Conservation (phyloP, 805 yeast genomes). For the Saturnispora mendoncae region DNA sequence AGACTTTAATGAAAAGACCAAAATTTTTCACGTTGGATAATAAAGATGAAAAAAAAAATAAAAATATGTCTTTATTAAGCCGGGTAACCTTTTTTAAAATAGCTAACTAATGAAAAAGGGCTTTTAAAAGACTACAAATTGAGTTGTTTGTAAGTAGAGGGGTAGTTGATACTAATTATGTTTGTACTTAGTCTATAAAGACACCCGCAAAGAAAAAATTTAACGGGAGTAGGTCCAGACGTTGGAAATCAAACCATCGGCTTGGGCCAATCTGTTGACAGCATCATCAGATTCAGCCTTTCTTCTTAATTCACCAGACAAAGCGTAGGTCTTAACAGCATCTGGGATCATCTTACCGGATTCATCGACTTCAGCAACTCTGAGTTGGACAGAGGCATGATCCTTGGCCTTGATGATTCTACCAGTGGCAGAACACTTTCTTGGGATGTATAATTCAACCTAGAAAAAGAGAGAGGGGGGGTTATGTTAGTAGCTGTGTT, state of each 20-base stretch:
- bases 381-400: constrained; percentile 98
- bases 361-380: constrained; percentile 96
- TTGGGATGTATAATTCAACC: constrained; percentile 99
- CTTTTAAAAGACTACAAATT: no score
- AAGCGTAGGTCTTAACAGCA: constrained; percentile 88
- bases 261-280: constrained; percentile 97
- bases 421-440: constrained; percentile 99
- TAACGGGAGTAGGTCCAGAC: constrained; percentile 94
- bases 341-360: constrained; percentile 92
- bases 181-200: no score
- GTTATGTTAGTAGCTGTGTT: constrained; percentile 14
- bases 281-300: constrained; percentile 99
- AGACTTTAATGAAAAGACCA: neutral
- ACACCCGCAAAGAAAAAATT: no score
- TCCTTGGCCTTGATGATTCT: constrained; percentile 99
- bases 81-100: constrained; percentile 13
- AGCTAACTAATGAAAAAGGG: no score
- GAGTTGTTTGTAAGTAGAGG: no score
- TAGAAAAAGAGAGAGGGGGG: no score
- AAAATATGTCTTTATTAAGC: no score
- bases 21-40: neutral
- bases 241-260: constrained; percentile 95
- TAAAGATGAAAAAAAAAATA: neutral
- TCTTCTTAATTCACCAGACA: constrained; percentile 94
- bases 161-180: no score